Evolutionary conservation across 495 filamentous ascomycete species (phyloP), one percentile per base, ranked within the genome.

Genomic region (Xanthoparmelia taractica): DNA sequence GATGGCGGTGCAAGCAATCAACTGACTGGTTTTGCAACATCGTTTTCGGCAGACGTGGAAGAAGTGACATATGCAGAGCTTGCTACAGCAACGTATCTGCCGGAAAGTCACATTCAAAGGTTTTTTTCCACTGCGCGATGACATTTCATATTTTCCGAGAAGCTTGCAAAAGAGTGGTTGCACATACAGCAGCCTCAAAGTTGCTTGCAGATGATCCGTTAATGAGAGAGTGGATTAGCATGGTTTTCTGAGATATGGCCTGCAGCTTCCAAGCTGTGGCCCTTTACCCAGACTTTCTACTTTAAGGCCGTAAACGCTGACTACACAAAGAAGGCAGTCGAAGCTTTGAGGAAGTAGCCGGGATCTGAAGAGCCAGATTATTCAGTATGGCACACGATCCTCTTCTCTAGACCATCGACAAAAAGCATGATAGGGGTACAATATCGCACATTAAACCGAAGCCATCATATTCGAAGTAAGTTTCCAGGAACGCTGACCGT

Each of bases 71-170:
- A 80, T 60, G 57, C 69, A 25, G 71, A 80, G 48, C 72, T 84
- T 12, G 71, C 80, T 18, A 0, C 34, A 23, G 45, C 15, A 4
- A 47, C 41, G 11, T 52, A 58, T 17, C 17, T 66, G 36, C 56
- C 47, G 41, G 67, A 69, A n/a, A 34, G 55, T 34, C 15, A 64
- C 31, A 48, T 73, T 20, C 63, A 55, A 17, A 58, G 69, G 6
- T n/a, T n/a, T 40, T 71, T 15, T 29, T 73, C 25, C 66, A 66
- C 8, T 68, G 68, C 64, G 69, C 69, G 23, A 68, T 69, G 57
- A 65, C 66, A 50, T 78, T 81, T 61, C 74, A 74, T 20, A 78
- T 85, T 61, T 87, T 87, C 75, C 67, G 72, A 23, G 83, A 86
- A 59, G 77, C 79, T 6, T 60, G 61, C 23, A 78, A 77, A 0